Evolutionary conservation across 768 basidiomycete genomes (phyloP), one percentile per base, ranked within the genome.

Genomic region (Hericium rajendrae): DNA sequence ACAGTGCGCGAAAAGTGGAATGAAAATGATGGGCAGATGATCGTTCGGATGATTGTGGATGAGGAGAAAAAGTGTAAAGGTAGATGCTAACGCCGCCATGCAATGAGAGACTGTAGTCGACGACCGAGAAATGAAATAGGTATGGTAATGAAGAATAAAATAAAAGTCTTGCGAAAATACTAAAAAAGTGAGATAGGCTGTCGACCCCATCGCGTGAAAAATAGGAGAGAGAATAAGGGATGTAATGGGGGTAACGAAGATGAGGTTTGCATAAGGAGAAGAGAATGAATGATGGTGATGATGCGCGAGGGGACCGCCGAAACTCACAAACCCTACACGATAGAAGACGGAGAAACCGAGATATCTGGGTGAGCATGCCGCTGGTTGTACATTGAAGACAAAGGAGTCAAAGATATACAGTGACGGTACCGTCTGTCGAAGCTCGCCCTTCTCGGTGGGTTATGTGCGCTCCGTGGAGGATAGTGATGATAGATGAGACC

Each of bases 61-160:
- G 53, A 55, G 54, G 55, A 41, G 38, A 53, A 54, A 20, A 61
- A 55, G 39, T 11, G 57, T 15, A 13, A 61, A 51, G 54, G 55
- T 55, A 60, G 43, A 55, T 54, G 57, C 54, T 9, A 41, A 18
- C 54, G 56, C 55, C 46, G 55, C 56, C 65, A 67, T 64, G 66
- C 65, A 57, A 62, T 68, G 65, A 65, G 69, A 61, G 64, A 71
- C 69, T 67, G 60, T 64, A 68, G 66, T 67, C 73, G 67, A 72
- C 70, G 71, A 66, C 64, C 67, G 64, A 60, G 62, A 66, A 62
- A 67, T 63, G 64, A 62, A 70, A 76, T 73, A 73, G 74, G 75
- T 78, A 76, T 72, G 77, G 83, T 88, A 85, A 75, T 85, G 84
- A 86, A 81, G 79, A 88, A 88, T 88, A 88, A 89, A 77, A 81